Evolutionary conservation across 495 filamentous ascomycete species (phyloP), one percentile per base, ranked within the genome.

Genomic region (Tuber borchii): DNA sequence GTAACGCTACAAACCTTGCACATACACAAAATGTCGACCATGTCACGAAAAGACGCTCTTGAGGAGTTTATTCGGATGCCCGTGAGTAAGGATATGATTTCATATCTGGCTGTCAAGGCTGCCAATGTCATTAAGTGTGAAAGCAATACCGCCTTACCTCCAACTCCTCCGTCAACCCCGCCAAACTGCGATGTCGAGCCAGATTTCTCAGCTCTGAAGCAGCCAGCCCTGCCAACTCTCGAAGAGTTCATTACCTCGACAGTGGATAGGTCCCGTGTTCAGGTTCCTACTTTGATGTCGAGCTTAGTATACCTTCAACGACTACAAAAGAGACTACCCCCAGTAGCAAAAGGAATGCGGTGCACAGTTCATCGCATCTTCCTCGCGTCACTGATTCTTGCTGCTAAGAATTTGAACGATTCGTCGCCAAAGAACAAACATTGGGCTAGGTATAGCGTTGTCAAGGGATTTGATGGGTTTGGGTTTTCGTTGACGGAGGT

Each of bases 391-490:
- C 88, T 93, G 75, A 93, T 93, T 77, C 88, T 93, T 43, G 90
- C 91, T 14, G 91, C 91, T 14, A 93, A 93, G 87, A 92, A 93
- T 82, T 84, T 93, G 70, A 93, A 93, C 81, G 91, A 93, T 86
- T 97, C 94, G 71, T 97, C 93, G 40, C 95, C 96, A 72, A 98
- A 98, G 91, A 99, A 99, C 89, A 98, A 97, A 90, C 95, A 99
- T 87, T 99, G 95, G 95, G 94, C 95, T 42, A 90, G 88, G 75
- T 99, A 98, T 87, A 95, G 92, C 72, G 84, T 85, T 61, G 90
- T 95, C 75, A 89, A 90, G 79, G 91, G 90, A 70, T 91, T 86
- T 83, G 91, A 92, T 70, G 89, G 86, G 74, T 99, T 98, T 83
- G 92, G 94, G 77, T 99, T 98, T 87, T 94, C 90, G 70, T 87